Conservation (phyloP, 345 rosid genomes). For the Limnanthes douglasii region DNA sequence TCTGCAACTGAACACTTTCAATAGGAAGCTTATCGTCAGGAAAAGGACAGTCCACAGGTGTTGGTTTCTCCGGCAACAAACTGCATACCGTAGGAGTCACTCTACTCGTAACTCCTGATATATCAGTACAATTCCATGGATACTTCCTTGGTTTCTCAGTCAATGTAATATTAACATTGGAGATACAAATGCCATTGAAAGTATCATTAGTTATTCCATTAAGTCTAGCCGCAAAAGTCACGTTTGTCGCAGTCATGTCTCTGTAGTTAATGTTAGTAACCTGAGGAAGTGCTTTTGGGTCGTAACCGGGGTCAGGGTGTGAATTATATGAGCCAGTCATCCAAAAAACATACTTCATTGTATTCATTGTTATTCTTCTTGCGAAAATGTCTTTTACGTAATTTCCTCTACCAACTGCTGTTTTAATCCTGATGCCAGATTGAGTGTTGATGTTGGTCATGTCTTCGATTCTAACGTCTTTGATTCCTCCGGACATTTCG, state of each 20-base stretch:
- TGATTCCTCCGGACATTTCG: slow-evolving; percentile 79
- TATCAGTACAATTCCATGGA: slow-evolving; percentile 58
- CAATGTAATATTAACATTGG: slow-evolving; percentile 35
- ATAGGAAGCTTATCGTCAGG: slow-evolving; percentile 46
- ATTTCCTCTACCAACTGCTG: slow-evolving; percentile 54
- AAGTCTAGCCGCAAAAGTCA: slow-evolving; percentile 30
- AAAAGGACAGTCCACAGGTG: slow-evolving; percentile 24
- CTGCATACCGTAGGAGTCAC: slow-evolving; percentile 44
- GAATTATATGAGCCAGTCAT: slow-evolving; percentile 39
- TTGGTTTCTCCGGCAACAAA: slow-evolving; percentile 25
- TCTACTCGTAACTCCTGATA: slow-evolving; percentile 37
- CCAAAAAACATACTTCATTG: slow-evolving; percentile 79
- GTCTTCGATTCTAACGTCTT: slow-evolving; percentile 44
- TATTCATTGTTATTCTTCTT: slow-evolving; percentile 29
- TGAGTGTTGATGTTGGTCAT: slow-evolving; percentile 33
- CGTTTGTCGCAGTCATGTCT: slow-evolving; percentile 43
- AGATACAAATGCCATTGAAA: slow-evolving; percentile 52
- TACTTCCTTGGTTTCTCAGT: slow-evolving; percentile 17
- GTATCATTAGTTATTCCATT: slow-evolving; percentile 31
- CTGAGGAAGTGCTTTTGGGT: slow-evolving; percentile 45
- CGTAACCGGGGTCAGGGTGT: slow-evolving; percentile 49
- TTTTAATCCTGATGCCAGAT: slow-evolving; percentile 48
- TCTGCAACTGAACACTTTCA: slow-evolving; percentile 28
- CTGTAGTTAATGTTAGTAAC: slow-evolving; percentile 34
- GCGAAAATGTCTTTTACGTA: slow-evolving; percentile 51